Conservation (phyloP, 108 stramenopile genomes). For the Cyclotella choctawhatcheeana region DNA sequence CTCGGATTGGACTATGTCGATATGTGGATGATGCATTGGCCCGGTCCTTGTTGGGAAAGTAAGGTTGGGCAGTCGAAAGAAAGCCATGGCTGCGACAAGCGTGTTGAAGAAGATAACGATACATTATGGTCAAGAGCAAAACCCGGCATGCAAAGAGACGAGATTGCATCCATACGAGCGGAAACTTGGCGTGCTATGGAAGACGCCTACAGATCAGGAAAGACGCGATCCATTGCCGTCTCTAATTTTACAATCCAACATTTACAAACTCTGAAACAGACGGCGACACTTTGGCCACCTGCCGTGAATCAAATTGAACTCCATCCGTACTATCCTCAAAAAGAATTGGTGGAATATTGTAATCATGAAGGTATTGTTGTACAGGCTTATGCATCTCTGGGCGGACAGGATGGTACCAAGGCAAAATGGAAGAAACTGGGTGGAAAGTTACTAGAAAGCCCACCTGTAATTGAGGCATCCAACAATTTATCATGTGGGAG, state of each 20-base stretch:
- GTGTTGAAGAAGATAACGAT: slow-evolving; percentile 40
- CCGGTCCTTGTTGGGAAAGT: slow-evolving; percentile 62
- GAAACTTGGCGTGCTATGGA: slow-evolving; percentile 93
- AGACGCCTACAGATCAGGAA: slow-evolving; percentile 61
- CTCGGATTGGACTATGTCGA: slow-evolving; percentile 67
- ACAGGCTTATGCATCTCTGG: slow-evolving; percentile 79
- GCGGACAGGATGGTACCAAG: slow-evolving; percentile 72
- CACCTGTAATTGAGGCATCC: slow-evolving; percentile 58
- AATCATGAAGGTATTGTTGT: slow-evolving; percentile 66
- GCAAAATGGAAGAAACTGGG: slow-evolving; percentile 59
- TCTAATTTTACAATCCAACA: slow-evolving; percentile 75
- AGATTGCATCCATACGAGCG: slow-evolving; percentile 55
- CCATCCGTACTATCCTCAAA: slow-evolving; percentile 80
- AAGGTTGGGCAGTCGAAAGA: slow-evolving; percentile 43
- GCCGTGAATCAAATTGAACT: slow-evolving; percentile 88
- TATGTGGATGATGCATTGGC: slow-evolving; percentile 79
- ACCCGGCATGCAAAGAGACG: slow-evolving; percentile 37
- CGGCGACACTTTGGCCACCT: slow-evolving; percentile 76
- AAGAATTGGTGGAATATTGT: slow-evolving; percentile 76
- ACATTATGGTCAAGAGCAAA: slow-evolving; percentile 52
- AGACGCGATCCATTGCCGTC: slow-evolving; percentile 76
- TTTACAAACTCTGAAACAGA: slow-evolving; percentile 58
- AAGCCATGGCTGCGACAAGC: slow-evolving; percentile 9
- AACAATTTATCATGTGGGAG: slow-evolving; percentile 14
- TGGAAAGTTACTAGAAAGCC: slow-evolving; percentile 29